phyloP scores from a whole-genome alignment of 139 green algal genomes.

The Klebsormidium nitens region DNA sequence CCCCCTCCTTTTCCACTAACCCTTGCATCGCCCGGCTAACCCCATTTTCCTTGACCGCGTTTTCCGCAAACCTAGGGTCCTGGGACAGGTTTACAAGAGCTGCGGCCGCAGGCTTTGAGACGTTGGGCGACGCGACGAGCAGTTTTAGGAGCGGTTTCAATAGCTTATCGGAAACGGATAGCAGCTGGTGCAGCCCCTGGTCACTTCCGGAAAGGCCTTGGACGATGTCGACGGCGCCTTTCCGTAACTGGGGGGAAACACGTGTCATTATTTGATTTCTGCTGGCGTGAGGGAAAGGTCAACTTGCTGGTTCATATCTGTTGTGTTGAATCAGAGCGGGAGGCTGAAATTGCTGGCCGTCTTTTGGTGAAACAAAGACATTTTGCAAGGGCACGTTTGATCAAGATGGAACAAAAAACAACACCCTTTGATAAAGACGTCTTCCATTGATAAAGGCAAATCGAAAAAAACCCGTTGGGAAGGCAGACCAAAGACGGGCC shows the following conservation, averaged over 20 bases:
- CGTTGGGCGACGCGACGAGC: conserved; percentile 22
- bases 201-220: conserved; percentile 51
- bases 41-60: conserved; percentile 48
- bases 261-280: background rate
- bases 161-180: conserved; percentile 26
- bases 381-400: too few relatives aligned
- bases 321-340: background rate
- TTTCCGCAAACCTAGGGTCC: conserved; percentile 20
- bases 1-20: conserved; percentile 47
- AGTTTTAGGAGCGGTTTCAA: conserved; percentile 54
- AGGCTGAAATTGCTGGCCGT: background rate
- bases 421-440: too few relatives aligned
- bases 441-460: too few relatives aligned
- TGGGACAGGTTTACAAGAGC: conserved; percentile 71
- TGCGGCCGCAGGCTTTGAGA: conserved; percentile 39
- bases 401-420: too few relatives aligned
- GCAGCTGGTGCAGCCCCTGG: conserved; percentile 56
- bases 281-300: background rate
- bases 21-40: conserved; percentile 54
- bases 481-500: too few relatives aligned
- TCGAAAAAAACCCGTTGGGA: too few relatives aligned
- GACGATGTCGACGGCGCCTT: conserved; percentile 57
- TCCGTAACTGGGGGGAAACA: conserved; percentile 33
- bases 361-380: too few relatives aligned
- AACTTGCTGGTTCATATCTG: background rate